phyloP scores from a whole-genome alignment of 2,329 filamentous ascomycete species.

The Pseudogymnoascus sp. region DNA sequence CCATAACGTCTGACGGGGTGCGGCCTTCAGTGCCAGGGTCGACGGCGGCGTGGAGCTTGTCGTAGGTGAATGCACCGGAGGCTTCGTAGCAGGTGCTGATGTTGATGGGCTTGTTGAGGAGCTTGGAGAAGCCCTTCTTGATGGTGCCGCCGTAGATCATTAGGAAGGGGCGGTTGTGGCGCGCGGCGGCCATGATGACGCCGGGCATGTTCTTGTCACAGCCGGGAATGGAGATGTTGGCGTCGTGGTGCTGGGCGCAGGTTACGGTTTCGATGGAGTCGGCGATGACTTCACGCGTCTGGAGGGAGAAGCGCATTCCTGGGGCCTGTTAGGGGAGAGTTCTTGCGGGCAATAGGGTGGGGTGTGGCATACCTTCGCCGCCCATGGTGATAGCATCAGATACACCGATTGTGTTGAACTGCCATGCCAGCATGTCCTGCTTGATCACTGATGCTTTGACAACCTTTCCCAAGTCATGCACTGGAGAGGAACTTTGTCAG shows the following conservation, averaged over 20 bases:
- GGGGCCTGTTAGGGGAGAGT: slow-evolving; percentile 15
- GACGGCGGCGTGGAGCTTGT: slow-evolving; percentile 62
- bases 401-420: slow-evolving; percentile 83
- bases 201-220: slow-evolving; percentile 99
- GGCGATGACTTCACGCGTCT: slow-evolving; percentile 84
- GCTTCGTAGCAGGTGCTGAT: slow-evolving; percentile 85
- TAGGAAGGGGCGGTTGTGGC: slow-evolving; percentile 83
- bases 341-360: not conserved
- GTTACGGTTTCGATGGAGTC: slow-evolving; percentile 92
- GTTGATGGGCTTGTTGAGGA: slow-evolving; percentile 73
- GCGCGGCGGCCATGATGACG: slow-evolving; percentile 78
- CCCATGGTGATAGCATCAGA: slow-evolving; percentile 95
- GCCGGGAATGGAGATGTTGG: slow-evolving; percentile 84
- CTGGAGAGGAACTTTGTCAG: slow-evolving; percentile 29
- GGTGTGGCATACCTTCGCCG: slow-evolving; percentile 56
- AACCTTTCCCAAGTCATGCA: slow-evolving; percentile 78
- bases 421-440: slow-evolving; percentile 85
- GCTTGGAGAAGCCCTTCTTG: slow-evolving; percentile 70
- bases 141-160: slow-evolving; percentile 97
- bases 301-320: slow-evolving; percentile 92
- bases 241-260: slow-evolving; percentile 84
- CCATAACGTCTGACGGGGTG: slow-evolving; percentile 67
- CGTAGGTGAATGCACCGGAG: slow-evolving; percentile 71
- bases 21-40: slow-evolving; percentile 53
- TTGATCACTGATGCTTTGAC: slow-evolving; percentile 75